Percentiles rank a stretch among this genome's conserved stretches.
Conservation (phyloP, 108 stramenopile species). For the Nannochloropsis salina region DNA sequence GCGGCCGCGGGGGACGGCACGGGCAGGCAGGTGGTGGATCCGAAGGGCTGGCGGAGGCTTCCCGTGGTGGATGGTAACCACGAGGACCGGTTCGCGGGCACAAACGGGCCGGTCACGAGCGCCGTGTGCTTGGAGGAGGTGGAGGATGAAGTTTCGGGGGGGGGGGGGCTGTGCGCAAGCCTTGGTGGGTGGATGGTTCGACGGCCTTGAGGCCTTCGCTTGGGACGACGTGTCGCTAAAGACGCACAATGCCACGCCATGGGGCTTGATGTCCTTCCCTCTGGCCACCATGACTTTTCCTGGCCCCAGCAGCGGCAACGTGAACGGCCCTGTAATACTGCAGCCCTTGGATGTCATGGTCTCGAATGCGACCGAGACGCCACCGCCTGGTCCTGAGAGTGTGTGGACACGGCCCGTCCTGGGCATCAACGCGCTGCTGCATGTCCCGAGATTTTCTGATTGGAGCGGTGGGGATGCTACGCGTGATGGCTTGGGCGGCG, state of each 20-base stretch:
- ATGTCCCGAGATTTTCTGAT: neutral
- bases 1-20: neutral
- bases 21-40: neutral
- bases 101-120: neutral
- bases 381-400: neutral
- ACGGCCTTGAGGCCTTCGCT: neutral
- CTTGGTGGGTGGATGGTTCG: neutral
- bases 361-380: neutral
- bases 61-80: neutral
- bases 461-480: neutral
- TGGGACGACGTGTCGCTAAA: neutral
- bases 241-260: neutral
- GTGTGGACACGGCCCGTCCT: neutral
- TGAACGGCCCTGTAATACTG: neutral
- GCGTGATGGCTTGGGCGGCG: neutral
- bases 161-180: neutral
- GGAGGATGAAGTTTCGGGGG: neutral
- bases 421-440: neutral
- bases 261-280: neutral
- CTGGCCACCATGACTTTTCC: neutral
- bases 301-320: neutral
- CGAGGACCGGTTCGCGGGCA: neutral
- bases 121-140: slow-evolving; percentile 2
- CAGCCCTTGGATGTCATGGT: neutral
- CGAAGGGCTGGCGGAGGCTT: neutral